Conservation (phyloP, 371 early-diverging fungal species). For the Catenaria anguillulae region DNA sequence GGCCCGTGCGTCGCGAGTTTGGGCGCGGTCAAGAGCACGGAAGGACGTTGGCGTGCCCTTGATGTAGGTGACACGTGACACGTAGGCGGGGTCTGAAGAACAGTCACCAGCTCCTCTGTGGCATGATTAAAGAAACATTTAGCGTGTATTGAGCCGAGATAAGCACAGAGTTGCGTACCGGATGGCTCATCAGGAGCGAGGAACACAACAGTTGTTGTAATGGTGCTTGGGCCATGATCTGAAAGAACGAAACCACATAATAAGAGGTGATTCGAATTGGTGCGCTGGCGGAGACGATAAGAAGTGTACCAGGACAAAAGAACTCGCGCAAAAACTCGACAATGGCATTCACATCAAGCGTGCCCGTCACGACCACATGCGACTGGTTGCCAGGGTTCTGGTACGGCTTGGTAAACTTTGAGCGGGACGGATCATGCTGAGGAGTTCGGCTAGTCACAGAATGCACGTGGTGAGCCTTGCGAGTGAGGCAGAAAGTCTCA, state of each 20-base stretch:
- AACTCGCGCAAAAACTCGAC: background rate
- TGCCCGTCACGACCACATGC: constrained; percentile 47
- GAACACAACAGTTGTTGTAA: constrained; percentile 46
- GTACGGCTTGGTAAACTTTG: constrained; percentile 31
- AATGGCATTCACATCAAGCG: constrained; percentile 24
- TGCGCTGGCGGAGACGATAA: too few species aligned
- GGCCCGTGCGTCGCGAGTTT: constrained; percentile 31
- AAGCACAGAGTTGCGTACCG: constrained; percentile 31
- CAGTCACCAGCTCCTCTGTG: too few species aligned
- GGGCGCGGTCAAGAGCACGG: constrained; percentile 27
- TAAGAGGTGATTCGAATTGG: background rate
- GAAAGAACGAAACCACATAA: too few species aligned
- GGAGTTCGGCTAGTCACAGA: too few species aligned
- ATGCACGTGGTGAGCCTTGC: too few species aligned
- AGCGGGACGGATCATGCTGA: constrained; percentile 33
- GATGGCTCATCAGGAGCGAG: constrained; percentile 39
- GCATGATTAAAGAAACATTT: too few species aligned
- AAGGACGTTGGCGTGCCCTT: constrained; percentile 46
- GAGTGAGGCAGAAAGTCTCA: too few species aligned
- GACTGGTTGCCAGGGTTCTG: constrained; percentile 22
- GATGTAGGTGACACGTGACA: constrained; percentile 43
- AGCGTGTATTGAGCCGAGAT: too few species aligned
- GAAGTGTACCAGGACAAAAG: too few species aligned
- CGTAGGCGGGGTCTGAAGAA: constrained; percentile 35
- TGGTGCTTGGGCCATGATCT: constrained; percentile 38